A percentile compares a stretch with the other conserved stretches of the same genome.
Evolutionary conservation across 2,329 filamentous ascomycete genomes (phyloP).

Genomic region (Fusarium bulbicola): DNA sequence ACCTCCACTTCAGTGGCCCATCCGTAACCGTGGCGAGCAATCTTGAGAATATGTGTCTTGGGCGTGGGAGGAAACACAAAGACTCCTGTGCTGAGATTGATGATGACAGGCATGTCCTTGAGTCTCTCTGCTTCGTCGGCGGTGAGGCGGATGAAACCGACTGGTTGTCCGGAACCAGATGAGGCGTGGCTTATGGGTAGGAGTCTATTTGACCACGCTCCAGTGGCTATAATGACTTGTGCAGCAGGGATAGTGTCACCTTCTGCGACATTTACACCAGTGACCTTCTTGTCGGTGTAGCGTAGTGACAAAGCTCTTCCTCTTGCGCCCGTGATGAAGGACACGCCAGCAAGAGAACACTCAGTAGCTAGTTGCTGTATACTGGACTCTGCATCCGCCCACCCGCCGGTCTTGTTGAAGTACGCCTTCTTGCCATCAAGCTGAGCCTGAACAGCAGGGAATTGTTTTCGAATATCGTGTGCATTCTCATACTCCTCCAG

Average conservation of each 20-base stretch:
- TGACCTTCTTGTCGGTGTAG: slow-evolving; percentile 24
- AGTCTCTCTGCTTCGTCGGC: slow-evolving; percentile 64
- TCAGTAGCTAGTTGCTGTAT: slow-evolving; percentile 40
- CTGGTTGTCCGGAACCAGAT: slow-evolving; percentile 70
- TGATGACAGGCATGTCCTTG: slow-evolving; percentile 64
- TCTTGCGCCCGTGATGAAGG: slow-evolving; percentile 44
- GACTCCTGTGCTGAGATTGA: slow-evolving; percentile 63
- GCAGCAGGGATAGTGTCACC: slow-evolving; percentile 61
- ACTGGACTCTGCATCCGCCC: slow-evolving; percentile 45
- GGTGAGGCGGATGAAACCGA: slow-evolving; percentile 71
- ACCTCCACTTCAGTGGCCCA: slow-evolving; percentile 51
- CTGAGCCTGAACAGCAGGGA: slow-evolving; percentile 31
- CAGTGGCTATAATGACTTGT: slow-evolving; percentile 71
- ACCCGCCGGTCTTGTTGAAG: slow-evolving; percentile 45
- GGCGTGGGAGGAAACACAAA: slow-evolving; percentile 64
- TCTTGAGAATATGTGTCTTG: slow-evolving; percentile 61
- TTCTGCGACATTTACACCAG: slow-evolving; percentile 39
- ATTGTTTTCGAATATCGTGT: slow-evolving; percentile 14
- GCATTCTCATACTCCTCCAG: slow-evolving; percentile 42
- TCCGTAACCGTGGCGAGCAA: slow-evolving; percentile 69
- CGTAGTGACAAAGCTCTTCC: slow-evolving; percentile 42
- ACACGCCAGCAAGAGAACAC: slow-evolving; percentile 44
- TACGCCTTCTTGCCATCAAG: slow-evolving; percentile 41
- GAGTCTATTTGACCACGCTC: slow-evolving; percentile 68
- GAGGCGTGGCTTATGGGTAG: slow-evolving; percentile 70